phyloP scores from a whole-genome alignment of 495 filamentous ascomycete species.

The Penicillium angulare region DNA sequence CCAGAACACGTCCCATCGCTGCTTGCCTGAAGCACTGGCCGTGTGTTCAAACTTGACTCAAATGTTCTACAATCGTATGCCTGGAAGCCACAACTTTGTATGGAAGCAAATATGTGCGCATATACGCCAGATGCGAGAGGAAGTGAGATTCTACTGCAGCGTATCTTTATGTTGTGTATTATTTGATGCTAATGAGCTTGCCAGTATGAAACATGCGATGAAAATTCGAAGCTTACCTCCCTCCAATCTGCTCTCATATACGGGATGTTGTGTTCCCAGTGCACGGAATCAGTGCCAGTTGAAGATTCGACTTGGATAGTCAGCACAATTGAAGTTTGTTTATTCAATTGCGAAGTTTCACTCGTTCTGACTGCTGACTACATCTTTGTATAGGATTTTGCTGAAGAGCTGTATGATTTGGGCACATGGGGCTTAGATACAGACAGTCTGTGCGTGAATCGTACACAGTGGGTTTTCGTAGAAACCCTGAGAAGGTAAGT shows the following conservation, averaged over 20 bases:
- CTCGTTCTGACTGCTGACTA: neutral
- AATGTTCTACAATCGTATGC: neutral
- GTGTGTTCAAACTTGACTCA: neutral
- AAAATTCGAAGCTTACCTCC: neutral
- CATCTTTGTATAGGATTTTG: neutral
- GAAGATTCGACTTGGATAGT: neutral
- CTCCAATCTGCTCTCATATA: neutral
- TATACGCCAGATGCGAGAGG: neutral
- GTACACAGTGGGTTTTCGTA: neutral
- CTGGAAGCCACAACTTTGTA: neutral
- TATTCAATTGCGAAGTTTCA: neutral
- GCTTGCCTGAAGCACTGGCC: neutral
- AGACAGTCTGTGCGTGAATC: neutral
- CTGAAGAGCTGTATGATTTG: neutral
- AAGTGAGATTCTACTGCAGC: too few relatives aligned
- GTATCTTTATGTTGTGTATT: too few relatives aligned
- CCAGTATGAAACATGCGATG: neutral
- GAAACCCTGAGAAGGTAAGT: neutral
- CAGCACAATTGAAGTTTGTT: neutral
- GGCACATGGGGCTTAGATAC: neutral
- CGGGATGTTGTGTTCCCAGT: neutral
- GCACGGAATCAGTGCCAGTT: neutral
- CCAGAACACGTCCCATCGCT: neutral
- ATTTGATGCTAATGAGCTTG: neutral
- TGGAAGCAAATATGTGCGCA: neutral